Percentiles rank a stretch among this genome's conserved stretches.
Conservation (phyloP, 1,284 basidiomycete genomes). For the Coniferiporia weirii region DNA sequence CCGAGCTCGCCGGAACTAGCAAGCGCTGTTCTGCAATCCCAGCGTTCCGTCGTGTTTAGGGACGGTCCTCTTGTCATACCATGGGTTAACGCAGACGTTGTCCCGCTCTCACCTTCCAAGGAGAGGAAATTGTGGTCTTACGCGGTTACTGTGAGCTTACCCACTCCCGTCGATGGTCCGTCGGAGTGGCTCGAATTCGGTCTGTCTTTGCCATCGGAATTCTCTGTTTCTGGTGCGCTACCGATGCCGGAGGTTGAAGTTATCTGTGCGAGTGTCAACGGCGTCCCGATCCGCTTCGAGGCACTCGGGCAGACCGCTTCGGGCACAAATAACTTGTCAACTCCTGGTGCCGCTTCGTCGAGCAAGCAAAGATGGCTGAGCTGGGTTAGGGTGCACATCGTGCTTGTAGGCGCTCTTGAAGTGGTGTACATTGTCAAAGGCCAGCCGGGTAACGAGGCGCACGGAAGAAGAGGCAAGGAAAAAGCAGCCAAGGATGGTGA, state of each 20-base stretch:
- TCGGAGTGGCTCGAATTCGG: constrained; percentile 75
- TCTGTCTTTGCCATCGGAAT: constrained; percentile 40
- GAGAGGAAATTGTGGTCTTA: constrained; percentile 40
- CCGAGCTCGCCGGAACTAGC: constrained; percentile 20
- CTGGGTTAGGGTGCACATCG: constrained; percentile 59
- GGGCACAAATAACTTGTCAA: constrained; percentile 33
- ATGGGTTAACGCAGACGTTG: constrained; percentile 48
- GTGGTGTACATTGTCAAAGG: constrained; percentile 50
- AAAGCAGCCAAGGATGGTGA: constrained; percentile 25
- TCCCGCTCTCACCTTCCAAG: constrained; percentile 38
- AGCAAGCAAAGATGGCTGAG: constrained; percentile 48
- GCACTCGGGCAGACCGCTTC: constrained; percentile 37
- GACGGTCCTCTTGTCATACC: constrained; percentile 61
- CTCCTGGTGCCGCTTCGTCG: constrained; percentile 28
- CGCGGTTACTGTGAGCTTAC: constrained; percentile 51
- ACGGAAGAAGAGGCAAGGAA: constrained; percentile 21
- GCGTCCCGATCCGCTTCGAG: constrained; percentile 57
- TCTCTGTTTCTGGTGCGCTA: not conserved
- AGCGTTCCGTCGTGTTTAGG: constrained; percentile 26
- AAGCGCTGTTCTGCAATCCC: constrained; percentile 20
- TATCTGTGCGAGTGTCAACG: constrained; percentile 55
- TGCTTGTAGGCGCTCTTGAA: constrained; percentile 43
- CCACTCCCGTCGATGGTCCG: constrained; percentile 50
- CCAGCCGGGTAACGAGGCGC: constrained; percentile 35
- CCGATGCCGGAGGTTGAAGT: constrained; percentile 44